Base-by-base conservation (phyloP, 495 filamentous ascomycete genomes). In the Neurospora sp. region DNA sequence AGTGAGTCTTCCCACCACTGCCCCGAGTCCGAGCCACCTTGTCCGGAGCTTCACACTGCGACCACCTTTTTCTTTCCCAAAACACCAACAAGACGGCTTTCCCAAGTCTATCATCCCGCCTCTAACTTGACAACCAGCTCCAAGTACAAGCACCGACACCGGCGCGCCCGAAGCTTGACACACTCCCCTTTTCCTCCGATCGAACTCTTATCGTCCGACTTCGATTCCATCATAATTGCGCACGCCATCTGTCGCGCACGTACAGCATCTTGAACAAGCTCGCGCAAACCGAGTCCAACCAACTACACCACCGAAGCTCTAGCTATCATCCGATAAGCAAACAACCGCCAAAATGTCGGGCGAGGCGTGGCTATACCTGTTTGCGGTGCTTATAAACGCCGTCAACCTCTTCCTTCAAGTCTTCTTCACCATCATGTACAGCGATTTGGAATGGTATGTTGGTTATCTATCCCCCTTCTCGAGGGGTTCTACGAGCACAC, bases 401-500 rank as follows among this genome's bases (percentile, higher is more conserved):
- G 96, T 98, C 89, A 99, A 99, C 88, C 89, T 99, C 76, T 99
- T 99, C 84, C 89, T 99, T 69, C 96, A 99, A 84, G 96, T 99
- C 72, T 99, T 99, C 88, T 99, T 99, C 88, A 99, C 96, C 48
- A 99, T 99, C 77, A 99, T 99, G 96, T 99, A 98, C 84, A 96
- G 93, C 83, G 94, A 98, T 88, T 84, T 98, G 75, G 94, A 98
- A 90, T 98, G 94, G 94, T 97, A 86, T 76, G 92, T 61, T 35
- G 27, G 22, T 35, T 35, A 61, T 61, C 14, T 85, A n/a, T n/a
- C 66, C 61, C 53, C 53, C 42, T 66, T 40, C 9, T 35, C 31
- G 11, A 12, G n/a, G 53, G 20, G 20, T 53, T 70, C 20, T 37
- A 27, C 31, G 11, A n/a, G 38, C n/a, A 27, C 37, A 35, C 35